Base-by-base conservation (phyloP, 2,329 filamentous ascomycete species). In the Trichoderma sp. region DNA sequence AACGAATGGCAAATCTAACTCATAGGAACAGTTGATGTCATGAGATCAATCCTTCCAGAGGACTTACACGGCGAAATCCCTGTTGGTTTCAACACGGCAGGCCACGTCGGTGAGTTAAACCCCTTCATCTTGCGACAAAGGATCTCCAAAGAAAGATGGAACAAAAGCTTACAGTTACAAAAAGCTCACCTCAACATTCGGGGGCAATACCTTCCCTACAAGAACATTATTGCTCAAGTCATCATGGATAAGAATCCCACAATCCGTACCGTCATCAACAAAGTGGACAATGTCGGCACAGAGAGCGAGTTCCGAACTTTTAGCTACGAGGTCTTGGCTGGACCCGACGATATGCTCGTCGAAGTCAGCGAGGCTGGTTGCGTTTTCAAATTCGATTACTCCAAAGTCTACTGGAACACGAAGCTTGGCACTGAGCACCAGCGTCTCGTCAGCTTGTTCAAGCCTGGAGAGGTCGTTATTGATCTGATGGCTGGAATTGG, bases 401-500 rank as follows among this genome's bases (percentile, higher is more conserved):
- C 93, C 77, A 97, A 97, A 80, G 97, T 99, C 4, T 99, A 99
- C 88, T 99, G 96, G 96, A 99, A 99, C 85, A 95, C 92, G 81
- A 92, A 96, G 79, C 90, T 99, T 16, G 93, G 97, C 80, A 94
- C 92, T 0, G 97, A 99, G 84, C 97, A 99, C 84, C 91, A 93
- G 78, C 89, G 97, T 3, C 87, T 98, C 18, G 91, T 96, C 76
- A 86, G 89, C 71, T 85, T 92, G 73, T 98, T 98, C 86, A 86
- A 91, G 74, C 91, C 93, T 7, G 95, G 97, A 53, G 94, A 98
- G 81, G 95, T 95, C 4, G 94, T 98, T 1, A 97, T 93, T 85
- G 97, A 99, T 84, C 93, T 98, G 78, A 99, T 98, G 96, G 96
- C 95, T 0, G 97, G 97, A 60, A 95, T 99, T 67, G 97, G 97